Evolutionary conservation across 2,329 filamentous ascomycete genomes (phyloP), one percentile per base, ranked within the genome.

Genomic region (Aspergillus pseudotamarii): DNA sequence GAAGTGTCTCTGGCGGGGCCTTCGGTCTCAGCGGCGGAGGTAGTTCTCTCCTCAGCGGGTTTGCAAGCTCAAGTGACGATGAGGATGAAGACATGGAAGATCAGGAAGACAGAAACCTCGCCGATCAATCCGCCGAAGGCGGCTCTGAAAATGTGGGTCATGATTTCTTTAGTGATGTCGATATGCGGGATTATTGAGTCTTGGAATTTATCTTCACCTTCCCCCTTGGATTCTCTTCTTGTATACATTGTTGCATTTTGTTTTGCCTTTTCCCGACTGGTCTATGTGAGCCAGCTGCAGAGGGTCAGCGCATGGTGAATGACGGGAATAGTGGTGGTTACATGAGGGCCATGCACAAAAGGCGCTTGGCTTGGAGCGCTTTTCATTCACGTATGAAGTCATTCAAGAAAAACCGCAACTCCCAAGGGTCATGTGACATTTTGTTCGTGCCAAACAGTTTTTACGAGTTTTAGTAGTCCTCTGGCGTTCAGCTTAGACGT

Each of bases 21-120:
- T 94, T 94, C 76, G 88, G 89, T 48, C 87, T 92, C 71, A 89
- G 88, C 72, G 86, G 88, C 46, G 90, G 91, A 57, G 73, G 73
- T 57, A 75, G 71, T 58, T 90, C 91, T 34, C 82, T 97, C 64
- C 86, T 95, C 32, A 94, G 92, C 74, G 93, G 94, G 58, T 98
- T 98, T 79, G 94, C 93, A 74, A 96, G 93, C 79, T 95, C 92
- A 56, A 97, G 93, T 73, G 93, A 97, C 73, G 94, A 97, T 78
- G 95, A 98, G 69, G 95, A 98, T 67, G 94, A 97, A 71, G 94
- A 97, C 66, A 91, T 93, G 80, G 92, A 96, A 63, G 78, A 80
- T 41, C 75, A 77, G 41, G 76, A 94, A 68, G 91, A 92, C 70
- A 71, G 70, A 69, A 72, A 73, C 50, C 56, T 78, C 69, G 75